Evolutionary conservation across 148 eudicot genomes (phyloP).

Genomic region (Rhododendron ovatum): DNA sequence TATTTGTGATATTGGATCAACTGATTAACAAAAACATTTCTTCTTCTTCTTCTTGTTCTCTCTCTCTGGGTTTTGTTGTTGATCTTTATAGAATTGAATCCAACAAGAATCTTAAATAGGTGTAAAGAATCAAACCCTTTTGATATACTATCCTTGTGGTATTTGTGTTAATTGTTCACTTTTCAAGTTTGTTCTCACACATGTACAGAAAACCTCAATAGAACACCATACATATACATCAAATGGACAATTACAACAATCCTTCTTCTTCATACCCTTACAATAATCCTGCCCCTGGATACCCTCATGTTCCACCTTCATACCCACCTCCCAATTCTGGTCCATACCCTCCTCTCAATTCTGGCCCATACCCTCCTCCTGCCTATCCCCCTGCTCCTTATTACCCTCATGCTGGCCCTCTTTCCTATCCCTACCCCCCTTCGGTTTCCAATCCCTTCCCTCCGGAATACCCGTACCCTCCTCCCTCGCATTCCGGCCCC

Average conservation of each 20-base stretch:
- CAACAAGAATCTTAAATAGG: neutral
- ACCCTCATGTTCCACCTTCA: constrained; percentile 21
- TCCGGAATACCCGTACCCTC: constrained; percentile 17
- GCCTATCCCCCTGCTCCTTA: constrained; percentile 22
- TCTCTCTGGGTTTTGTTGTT: neutral
- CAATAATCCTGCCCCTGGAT: neutral
- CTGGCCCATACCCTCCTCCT: constrained; percentile 25
- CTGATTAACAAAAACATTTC: neutral
- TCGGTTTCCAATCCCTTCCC: constrained; percentile 19
- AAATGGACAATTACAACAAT: constrained; percentile 9
- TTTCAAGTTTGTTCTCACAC: neutral
- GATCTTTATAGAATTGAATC: neutral
- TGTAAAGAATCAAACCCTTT: neutral
- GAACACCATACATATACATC: neutral
- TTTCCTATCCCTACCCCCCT: constrained; percentile 26
- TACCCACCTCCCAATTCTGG: constrained; percentile 24
- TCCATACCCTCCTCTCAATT: constrained; percentile 13
- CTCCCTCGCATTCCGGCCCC: constrained; percentile 27
- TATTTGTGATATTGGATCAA: neutral
- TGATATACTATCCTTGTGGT: neutral
- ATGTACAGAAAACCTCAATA: neutral
- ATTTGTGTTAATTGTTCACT: neutral
- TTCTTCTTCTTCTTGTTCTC: neutral
- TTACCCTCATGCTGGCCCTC: constrained; percentile 19
- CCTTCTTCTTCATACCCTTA: neutral